Evolutionary conservation across 495 filamentous ascomycete genomes (phyloP), one percentile per base, ranked within the genome.

Genomic region (Aspergillus funiculosus): DNA sequence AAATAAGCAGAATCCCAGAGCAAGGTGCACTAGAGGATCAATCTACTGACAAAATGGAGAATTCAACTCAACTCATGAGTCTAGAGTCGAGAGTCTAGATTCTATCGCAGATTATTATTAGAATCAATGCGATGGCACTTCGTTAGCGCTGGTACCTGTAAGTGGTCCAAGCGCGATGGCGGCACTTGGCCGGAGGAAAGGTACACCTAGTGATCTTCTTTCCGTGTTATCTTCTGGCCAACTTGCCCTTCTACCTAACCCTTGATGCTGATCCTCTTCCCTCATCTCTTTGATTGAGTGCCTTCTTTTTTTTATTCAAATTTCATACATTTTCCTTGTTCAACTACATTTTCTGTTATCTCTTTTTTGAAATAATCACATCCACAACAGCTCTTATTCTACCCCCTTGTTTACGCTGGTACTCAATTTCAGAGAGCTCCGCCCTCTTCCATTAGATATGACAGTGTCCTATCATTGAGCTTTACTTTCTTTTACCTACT

Each of bases 141-240:
- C 36, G 24, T 17, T 2, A 9, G 9, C 2, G 17, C 13, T 39
- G 22, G n/a, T 36, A 26, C 24, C 27, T 38, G 25, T 29, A 14
- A 39, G 21, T 40, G 31, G 38, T 17, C 24, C 22, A 36, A 42
- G 52, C 47, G 52, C 45, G 51, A 37, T 46, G 40, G 51, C 27
- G 41, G 40, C 35, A 39, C 41, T 30, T 35, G 38, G 27, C 29
- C 40, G 39, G n/a, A 11, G 32, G 14, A 42, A 20, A 43, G 3
- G 27, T 32, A 31, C 18, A 43, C 27, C 40, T 43, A 43, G 24
- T 43, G 34, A 43, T 43, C 39, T 40, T 42, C 46, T 44, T 48
- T 51, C 51, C 54, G 52, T 43, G 25, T 49, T 52, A 50, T 46
- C 46, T 53, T 48, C 58, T 58, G 50, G 58, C 56, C 56, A 59